These are phyloP conservation scores for Trichoderma asperellum DNA, from an alignment of 2,329 filamentous ascomycete species.

Conservation along the genomic window DNA sequence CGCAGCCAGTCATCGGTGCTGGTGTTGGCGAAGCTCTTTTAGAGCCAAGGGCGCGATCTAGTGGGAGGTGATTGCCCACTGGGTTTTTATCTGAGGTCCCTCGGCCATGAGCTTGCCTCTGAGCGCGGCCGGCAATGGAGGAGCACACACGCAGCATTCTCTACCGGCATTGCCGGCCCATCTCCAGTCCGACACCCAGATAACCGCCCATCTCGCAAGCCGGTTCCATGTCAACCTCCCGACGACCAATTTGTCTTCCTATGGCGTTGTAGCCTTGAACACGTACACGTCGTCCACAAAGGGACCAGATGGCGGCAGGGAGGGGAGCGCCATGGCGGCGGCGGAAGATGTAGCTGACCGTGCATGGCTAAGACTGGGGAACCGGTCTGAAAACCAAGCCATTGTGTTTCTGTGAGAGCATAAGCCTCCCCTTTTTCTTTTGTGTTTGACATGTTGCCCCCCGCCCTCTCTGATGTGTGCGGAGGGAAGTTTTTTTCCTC, in stretches of 20 bases:
- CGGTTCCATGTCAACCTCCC: slow-evolving; percentile 92
- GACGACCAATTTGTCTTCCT: slow-evolving; percentile 85
- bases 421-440: background rate
- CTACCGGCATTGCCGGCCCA: slow-evolving; percentile 86
- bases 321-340: slow-evolving; percentile 89
- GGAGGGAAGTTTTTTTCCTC: background rate
- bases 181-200: slow-evolving; percentile 75
- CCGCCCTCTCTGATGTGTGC: background rate
- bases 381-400: slow-evolving; percentile 90
- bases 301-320: slow-evolving; percentile 86
- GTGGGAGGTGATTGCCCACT: slow-evolving; percentile 35
- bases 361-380: slow-evolving; percentile 82
- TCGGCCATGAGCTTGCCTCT: slow-evolving; percentile 65
- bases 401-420: slow-evolving; percentile 83
- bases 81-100: slow-evolving; percentile 41
- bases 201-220: slow-evolving; percentile 81
- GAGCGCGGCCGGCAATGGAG: slow-evolving; percentile 52
- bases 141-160: slow-evolving; percentile 79
- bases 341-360: slow-evolving; percentile 89
- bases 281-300: slow-evolving; percentile 90
- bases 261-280: slow-evolving; percentile 89
- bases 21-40: background rate
- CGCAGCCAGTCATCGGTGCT: background rate
- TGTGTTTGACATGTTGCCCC: background rate
- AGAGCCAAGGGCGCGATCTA: background rate